Percentiles rank a stretch among this genome's conserved stretches.
phyloP scores from a whole-genome alignment of 345 rosid species.

The Salix dunnii region DNA sequence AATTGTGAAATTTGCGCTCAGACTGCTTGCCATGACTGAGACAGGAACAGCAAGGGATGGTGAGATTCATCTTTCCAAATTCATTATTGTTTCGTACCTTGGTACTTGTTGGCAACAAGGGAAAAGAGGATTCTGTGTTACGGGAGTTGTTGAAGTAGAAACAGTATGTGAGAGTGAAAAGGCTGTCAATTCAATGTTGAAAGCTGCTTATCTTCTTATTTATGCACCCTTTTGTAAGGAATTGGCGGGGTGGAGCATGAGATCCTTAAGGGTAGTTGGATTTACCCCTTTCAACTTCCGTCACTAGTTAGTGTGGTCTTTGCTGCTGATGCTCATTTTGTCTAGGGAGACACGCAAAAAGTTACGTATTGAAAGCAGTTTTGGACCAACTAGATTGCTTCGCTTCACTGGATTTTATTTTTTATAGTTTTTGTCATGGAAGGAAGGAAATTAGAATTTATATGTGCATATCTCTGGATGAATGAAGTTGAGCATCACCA shows the following conservation, averaged over 20 bases:
- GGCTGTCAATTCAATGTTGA: not conserved
- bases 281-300: not conserved
- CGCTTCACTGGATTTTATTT: not conserved
- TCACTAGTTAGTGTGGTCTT: not conserved
- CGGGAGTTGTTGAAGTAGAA: not conserved
- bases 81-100: not conserved
- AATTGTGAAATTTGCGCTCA: not conserved
- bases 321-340: not conserved
- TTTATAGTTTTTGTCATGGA: not conserved
- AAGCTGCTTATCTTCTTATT: not conserved
- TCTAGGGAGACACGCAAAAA: not conserved
- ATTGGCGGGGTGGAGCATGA: not conserved
- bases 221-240: not conserved
- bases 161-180: not conserved
- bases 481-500: not conserved
- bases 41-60: conserved; percentile 3
- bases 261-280: not conserved
- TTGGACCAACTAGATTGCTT: not conserved
- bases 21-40: conserved; percentile 5
- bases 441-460: not conserved
- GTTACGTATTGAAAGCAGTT: not conserved
- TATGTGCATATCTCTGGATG: no score
- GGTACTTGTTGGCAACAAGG: not conserved
- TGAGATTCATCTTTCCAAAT: not conserved
- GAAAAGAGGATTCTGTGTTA: not conserved